phyloP scores from a whole-genome alignment of 331 rosid species.

The Pyracantha coccinea region DNA sequence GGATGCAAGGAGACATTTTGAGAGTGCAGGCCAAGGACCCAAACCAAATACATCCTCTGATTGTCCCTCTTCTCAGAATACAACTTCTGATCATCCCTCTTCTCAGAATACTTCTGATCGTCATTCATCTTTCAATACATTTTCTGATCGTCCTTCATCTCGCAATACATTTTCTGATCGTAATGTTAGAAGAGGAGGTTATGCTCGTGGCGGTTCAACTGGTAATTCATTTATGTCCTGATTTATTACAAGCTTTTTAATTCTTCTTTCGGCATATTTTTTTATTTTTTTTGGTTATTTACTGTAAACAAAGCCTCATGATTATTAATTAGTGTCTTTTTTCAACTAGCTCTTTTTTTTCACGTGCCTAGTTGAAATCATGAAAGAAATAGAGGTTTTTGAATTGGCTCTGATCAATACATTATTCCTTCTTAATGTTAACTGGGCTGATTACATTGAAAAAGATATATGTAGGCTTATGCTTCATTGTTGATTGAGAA shows the following conservation, averaged over 20 bases:
- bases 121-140: neutral
- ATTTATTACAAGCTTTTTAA: neutral
- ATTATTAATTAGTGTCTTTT: neutral
- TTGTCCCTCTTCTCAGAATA: slow-evolving; percentile 4
- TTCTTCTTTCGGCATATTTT: neutral
- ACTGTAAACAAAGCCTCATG: neutral
- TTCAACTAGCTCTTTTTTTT: neutral
- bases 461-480: neutral
- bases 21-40: slow-evolving; percentile 49
- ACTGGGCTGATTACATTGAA: neutral
- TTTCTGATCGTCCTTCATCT: neutral
- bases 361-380: neutral
- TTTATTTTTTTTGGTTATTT: neutral
- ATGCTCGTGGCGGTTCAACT: slow-evolving; percentile 44
- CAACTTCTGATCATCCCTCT: too few species aligned
- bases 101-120: neutral
- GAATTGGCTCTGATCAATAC: neutral
- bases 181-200: slow-evolving; percentile 51
- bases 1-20: slow-evolving; percentile 28
- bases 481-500: neutral
- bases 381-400: neutral
- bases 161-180: slow-evolving; percentile 29
- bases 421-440: neutral
- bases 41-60: slow-evolving; percentile 41
- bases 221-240: slow-evolving; percentile 35